These are phyloP conservation scores for Podospora australis DNA, from an alignment of 495 filamentous ascomycete species.

Conservation along the genomic window DNA sequence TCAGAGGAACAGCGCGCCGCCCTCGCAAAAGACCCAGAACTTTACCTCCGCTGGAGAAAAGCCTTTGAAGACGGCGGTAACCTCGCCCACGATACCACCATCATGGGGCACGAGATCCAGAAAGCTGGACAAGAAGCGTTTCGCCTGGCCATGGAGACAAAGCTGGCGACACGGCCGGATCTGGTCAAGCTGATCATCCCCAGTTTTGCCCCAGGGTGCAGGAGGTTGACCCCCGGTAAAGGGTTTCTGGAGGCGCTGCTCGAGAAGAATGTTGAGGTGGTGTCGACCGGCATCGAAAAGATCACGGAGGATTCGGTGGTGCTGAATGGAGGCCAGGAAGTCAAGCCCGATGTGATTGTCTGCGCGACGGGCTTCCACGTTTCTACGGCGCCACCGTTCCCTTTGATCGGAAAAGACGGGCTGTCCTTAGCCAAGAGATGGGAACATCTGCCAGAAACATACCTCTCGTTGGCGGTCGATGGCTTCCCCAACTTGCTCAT, in stretches of 20 bases:
- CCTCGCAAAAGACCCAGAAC: conserved; percentile 25
- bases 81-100: conserved; percentile 31
- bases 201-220: conserved; percentile 60
- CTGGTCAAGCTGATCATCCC: conserved; percentile 41
- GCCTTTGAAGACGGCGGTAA: conserved; percentile 34
- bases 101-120: conserved; percentile 30
- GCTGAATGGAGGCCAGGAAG: conserved; percentile 44
- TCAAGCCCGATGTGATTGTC: conserved; percentile 52
- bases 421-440: conserved; percentile 45
- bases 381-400: conserved; percentile 54
- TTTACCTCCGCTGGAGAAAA: conserved; percentile 32
- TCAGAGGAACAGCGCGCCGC: conserved; percentile 27
- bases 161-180: conserved; percentile 30
- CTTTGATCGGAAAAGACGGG: conserved; percentile 45
- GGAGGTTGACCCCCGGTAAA: conserved; percentile 63
- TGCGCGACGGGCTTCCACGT: conserved; percentile 64
- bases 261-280: conserved; percentile 55
- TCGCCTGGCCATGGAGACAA: conserved; percentile 25
- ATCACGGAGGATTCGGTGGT: no score
- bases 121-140: conserved; percentile 16
- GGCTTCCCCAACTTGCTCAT: conserved; percentile 63
- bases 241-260: conserved; percentile 65
- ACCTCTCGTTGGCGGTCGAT: conserved; percentile 57
- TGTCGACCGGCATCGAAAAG: conserved; percentile 45
- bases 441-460: conserved; percentile 50